Evolutionary conservation across 2,329 filamentous ascomycete genomes (phyloP), one percentile per base, ranked within the genome.

Genomic region (Chalaropsis thielavioides): DNA sequence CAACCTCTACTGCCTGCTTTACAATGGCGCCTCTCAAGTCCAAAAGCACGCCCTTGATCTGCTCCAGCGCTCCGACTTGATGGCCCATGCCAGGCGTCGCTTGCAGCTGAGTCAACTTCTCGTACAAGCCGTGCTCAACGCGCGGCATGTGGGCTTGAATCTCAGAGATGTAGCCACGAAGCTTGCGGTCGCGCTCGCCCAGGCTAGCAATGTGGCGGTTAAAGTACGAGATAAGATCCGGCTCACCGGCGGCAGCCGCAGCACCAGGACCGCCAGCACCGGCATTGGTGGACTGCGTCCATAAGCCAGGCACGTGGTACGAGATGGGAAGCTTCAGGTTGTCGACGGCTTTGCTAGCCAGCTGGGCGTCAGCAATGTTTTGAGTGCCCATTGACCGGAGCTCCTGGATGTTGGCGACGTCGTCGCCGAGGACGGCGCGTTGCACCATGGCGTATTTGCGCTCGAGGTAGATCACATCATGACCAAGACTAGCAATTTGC

Each of bases 341-440:
- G 70, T 90, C 86, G 40, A 89, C 83, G 24, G 86, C 86, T 66
- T 86, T 83, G 77, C 90, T 89, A 67, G 83, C 83, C 64, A 90
- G 80, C 69, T 85, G 83, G 8, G 87, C 86, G 69, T 91, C 86
- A 44, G 84, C 81, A 27, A 82, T 83, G 72, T 90, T 88, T 68
- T 83, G 82, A 69, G 85, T 77, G 44, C 76, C 76, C 68, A 77
- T 72, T 67, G 81, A 71, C 82, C 83, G 68, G 80, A 95, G 79
- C 54, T 81, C 83, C 61, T 83, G 79, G 62, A 91, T 80, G 40
- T 84, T 81, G 44, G 82, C 77, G 11, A 83, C 82, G 70, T 90
- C 89, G 66, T 75, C 74, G 70, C 78, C 76, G 59, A 78, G 74
- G 10, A 69, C 68, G 3, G 76, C 76, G 15, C 76, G 74, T 68